Conservation (phyloP, 2,329 filamentous ascomycete species). For the Tolypocladium inflatum region DNA sequence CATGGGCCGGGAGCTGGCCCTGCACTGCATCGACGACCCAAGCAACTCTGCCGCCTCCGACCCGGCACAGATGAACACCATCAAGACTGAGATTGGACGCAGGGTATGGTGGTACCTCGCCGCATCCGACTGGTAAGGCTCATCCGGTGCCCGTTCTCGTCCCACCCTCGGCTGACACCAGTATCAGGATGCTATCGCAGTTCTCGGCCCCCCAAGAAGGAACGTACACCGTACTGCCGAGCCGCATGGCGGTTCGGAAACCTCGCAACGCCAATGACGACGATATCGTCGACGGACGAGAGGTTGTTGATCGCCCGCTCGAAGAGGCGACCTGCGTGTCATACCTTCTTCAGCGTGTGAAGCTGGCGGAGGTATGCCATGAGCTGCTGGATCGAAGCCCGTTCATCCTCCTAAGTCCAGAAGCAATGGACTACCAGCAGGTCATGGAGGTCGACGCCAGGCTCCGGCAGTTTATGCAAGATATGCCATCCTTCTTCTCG, state of each 20-base stretch:
- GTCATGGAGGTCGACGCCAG: conserved; percentile 22
- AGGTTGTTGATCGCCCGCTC: conserved; percentile 17
- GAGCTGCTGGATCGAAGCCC: conserved; percentile 22
- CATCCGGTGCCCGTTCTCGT: too few species aligned
- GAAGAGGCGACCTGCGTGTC: conserved; percentile 24
- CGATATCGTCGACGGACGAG: conserved; percentile 20
- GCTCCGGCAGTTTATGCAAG: conserved; percentile 15
- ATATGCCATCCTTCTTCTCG: conserved; percentile 19
- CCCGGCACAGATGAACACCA: conserved; percentile 11
- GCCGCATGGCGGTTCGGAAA: conserved; percentile 27
- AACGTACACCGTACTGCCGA: conserved; percentile 25
- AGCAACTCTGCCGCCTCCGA: conserved; percentile 8
- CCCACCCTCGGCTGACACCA: not conserved
- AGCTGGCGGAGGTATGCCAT: conserved; percentile 26
- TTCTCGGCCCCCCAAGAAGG: conserved; percentile 24
- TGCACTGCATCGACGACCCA: conserved; percentile 30
- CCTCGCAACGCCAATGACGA: conserved; percentile 29
- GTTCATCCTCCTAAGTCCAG: conserved; percentile 13
- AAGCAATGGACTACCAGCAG: conserved; percentile 19
- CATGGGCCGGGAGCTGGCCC: conserved; percentile 21
- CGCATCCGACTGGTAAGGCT: conserved; percentile 27
- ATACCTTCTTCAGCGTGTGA: conserved; percentile 27
- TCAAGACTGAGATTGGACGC: conserved; percentile 26
- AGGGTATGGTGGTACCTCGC: conserved; percentile 35
- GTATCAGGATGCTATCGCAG: conserved; percentile 23